Conservation (phyloP, 371 early-diverging fungal genomes). For the Syncephalastrum racemosum region DNA sequence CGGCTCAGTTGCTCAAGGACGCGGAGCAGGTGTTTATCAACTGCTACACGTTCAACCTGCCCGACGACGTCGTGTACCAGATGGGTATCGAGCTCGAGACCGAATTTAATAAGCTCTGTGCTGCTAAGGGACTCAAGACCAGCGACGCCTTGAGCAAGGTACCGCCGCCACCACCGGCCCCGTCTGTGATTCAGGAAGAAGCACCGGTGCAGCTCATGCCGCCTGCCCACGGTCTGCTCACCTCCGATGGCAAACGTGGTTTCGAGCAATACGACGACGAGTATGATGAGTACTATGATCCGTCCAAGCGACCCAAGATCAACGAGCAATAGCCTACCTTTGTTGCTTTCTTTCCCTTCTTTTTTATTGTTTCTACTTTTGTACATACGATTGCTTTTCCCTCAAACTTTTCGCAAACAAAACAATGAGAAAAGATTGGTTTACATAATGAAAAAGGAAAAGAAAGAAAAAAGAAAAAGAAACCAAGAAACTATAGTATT, state of each 20-base stretch:
- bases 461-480: too few species aligned
- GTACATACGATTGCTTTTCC: too few species aligned
- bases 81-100: conserved; percentile 59
- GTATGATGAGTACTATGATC: neutral
- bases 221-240: neutral
- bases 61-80: conserved; percentile 71
- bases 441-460: too few species aligned
- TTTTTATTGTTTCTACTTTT: too few species aligned
- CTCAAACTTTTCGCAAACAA: too few species aligned
- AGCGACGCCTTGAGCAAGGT: conserved; percentile 5
- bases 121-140: conserved; percentile 23
- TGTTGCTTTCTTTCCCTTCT: neutral
- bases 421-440: too few species aligned
- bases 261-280: neutral
- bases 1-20: conserved; percentile 23
- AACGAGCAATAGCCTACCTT: neutral
- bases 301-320: conserved; percentile 1
- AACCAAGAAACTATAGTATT: too few species aligned
- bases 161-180: neutral
- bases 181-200: neutral
- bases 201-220: neutral
- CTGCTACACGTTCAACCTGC: conserved; percentile 82
- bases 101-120: conserved; percentile 60
- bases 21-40: conserved; percentile 64
- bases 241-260: neutral